Conservation (phyloP, 2,329 filamentous ascomycete species). For the Akanthomyces dipterigenus region DNA sequence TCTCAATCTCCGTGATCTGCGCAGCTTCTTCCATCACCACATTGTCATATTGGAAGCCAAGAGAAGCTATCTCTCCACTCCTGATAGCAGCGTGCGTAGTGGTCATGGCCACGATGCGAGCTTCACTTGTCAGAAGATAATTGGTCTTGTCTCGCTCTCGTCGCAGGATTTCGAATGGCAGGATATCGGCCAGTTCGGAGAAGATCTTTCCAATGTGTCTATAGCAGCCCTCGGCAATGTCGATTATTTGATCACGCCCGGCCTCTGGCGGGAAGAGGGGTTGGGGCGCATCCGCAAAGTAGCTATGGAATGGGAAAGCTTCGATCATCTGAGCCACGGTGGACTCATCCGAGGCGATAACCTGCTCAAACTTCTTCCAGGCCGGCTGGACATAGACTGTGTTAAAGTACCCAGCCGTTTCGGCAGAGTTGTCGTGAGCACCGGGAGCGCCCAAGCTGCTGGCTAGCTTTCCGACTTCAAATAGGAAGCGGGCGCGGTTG, state of each 20-base stretch:
- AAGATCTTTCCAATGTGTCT: constrained; percentile 87
- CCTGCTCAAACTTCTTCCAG: constrained; percentile 73
- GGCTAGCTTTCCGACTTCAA: constrained; percentile 81
- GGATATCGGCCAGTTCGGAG: constrained; percentile 82
- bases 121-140: constrained; percentile 90
- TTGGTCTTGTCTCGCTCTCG: constrained; percentile 89
- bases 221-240: constrained; percentile 79
- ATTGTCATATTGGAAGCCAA: constrained; percentile 98
- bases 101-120: constrained; percentile 98
- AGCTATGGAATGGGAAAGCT: constrained; percentile 80
- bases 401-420: constrained; percentile 96
- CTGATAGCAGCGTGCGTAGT: constrained; percentile 96
- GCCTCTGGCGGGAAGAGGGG: constrained; percentile 68
- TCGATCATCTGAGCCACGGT: constrained; percentile 57
- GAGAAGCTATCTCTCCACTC: constrained; percentile 75
- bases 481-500: constrained; percentile 69
- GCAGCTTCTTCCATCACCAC: constrained; percentile 98
- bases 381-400: constrained; percentile 81
- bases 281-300: constrained; percentile 82
- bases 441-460: constrained; percentile 79
- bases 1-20: constrained; percentile 95
- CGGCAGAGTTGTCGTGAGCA: constrained; percentile 91
- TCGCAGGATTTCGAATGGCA: constrained; percentile 90
- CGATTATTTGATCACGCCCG: constrained; percentile 60
- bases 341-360: constrained; percentile 47